phyloP scores from a whole-genome alignment of 2,329 filamentous ascomycete genomes.

The Pyricularia grisea region DNA sequence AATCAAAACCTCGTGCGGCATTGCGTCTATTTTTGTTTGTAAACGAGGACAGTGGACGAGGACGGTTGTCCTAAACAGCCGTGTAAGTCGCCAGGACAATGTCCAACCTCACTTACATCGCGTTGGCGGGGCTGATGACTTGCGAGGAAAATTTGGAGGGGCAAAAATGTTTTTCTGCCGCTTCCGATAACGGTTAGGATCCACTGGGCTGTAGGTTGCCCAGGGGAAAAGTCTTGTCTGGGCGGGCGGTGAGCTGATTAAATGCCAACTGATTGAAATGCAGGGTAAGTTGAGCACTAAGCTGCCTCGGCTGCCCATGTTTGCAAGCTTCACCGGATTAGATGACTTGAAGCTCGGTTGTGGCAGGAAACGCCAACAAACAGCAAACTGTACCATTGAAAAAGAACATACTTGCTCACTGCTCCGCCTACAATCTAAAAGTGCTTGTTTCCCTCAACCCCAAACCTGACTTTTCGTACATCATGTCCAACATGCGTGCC shows the following conservation, averaged over 20 bases:
- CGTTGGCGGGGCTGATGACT: neutral
- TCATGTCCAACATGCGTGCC: slow-evolving; percentile 37
- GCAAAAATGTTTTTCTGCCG: slow-evolving; percentile 5
- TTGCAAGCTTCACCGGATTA: too few species aligned
- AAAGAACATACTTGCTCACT: neutral
- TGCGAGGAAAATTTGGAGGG: neutral
- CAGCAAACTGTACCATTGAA: neutral
- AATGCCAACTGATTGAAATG: neutral
- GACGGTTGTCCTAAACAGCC: neutral
- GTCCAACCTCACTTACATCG: neutral
- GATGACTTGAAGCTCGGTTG: neutral
- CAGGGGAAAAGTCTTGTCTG: neutral
- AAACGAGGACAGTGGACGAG: slow-evolving; percentile 5
- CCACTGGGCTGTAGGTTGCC: neutral
- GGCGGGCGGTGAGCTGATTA: neutral
- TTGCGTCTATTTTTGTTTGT: slow-evolving; percentile 4
- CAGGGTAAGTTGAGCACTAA: neutral
- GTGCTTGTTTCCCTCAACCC: slow-evolving; percentile 11
- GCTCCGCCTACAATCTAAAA: slow-evolving; percentile 2
- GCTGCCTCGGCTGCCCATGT: too few species aligned
- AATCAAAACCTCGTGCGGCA: slow-evolving; percentile 18
- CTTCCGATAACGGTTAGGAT: neutral
- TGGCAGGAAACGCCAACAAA: neutral
- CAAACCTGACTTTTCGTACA: slow-evolving; percentile 28
- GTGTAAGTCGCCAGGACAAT: neutral